Conservation (phyloP, 2,329 filamentous ascomycete genomes). For the Penicillium sp. region DNA sequence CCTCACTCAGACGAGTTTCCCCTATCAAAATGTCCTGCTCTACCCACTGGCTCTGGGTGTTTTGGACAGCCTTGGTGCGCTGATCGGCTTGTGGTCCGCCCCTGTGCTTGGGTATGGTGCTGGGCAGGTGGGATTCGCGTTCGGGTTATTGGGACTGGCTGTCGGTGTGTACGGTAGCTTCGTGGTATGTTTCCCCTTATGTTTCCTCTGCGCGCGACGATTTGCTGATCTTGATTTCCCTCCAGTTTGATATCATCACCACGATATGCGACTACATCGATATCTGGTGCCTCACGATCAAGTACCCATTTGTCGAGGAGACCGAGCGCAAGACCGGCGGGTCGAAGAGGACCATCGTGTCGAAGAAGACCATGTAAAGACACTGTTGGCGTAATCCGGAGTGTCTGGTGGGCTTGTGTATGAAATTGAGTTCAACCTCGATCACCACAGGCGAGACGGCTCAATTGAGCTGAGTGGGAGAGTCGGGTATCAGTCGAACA, state of each 20-base stretch:
- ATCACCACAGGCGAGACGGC: conserved; percentile 7
- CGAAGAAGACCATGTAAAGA: conserved; percentile 28
- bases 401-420: conserved; percentile 1
- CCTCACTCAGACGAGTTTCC: conserved; percentile 81
- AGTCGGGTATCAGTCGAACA: conserved; percentile 5
- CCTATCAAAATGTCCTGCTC: conserved; percentile 82
- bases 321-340: conserved; percentile 23
- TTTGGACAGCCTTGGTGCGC: conserved; percentile 73
- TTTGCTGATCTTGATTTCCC: neutral
- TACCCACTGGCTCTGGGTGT: conserved; percentile 76
- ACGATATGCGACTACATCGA: conserved; percentile 98
- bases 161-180: conserved; percentile 96
- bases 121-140: conserved; percentile 92
- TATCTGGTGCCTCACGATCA: conserved; percentile 98
- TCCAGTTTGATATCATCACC: conserved; percentile 79
- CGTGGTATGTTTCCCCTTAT: conserved; percentile 55
- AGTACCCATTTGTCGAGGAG: conserved; percentile 63
- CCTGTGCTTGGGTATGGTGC: conserved; percentile 65
- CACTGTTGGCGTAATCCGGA: neutral
- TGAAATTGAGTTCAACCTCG: conserved; percentile 17
- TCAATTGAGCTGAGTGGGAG: conserved; percentile 2
- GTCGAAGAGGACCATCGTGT: conserved; percentile 28
- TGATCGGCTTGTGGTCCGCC: conserved; percentile 66
- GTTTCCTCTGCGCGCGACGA: neutral
- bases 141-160: conserved; percentile 77